Conservation (phyloP, 768 basidiomycete genomes). For the Pisolithus orientalis region DNA sequence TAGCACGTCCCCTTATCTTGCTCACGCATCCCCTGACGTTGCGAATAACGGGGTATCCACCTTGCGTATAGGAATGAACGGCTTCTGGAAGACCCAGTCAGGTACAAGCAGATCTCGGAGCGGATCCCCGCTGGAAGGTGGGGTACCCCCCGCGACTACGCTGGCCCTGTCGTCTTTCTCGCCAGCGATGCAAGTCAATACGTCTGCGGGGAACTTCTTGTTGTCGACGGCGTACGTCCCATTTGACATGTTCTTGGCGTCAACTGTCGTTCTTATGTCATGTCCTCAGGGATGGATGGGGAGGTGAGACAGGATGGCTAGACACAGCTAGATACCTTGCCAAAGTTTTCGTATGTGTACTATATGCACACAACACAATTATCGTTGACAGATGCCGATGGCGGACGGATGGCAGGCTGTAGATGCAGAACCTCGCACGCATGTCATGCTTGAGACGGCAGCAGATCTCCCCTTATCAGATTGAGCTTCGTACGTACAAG, state of each 20-base stretch:
- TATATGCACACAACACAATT: too few species aligned
- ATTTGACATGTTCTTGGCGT: background rate
- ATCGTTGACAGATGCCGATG: background rate
- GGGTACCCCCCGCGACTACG: constrained; percentile 62
- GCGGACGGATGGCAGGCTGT: background rate
- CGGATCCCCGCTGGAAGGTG: constrained; percentile 65
- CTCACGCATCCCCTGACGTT: background rate
- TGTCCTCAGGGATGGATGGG: constrained; percentile 1
- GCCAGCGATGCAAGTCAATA: constrained; percentile 61
- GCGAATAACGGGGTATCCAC: constrained; percentile 7
- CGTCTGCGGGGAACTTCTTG: constrained; percentile 59
- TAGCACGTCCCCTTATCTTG: background rate
- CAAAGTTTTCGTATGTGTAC: too few species aligned
- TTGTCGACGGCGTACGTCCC: constrained; percentile 62
- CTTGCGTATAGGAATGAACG: constrained; percentile 50
- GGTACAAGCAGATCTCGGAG: constrained; percentile 62
- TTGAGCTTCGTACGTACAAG: background rate
- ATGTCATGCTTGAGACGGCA: background rate
- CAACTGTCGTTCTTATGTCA: background rate
- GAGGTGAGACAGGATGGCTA: background rate
- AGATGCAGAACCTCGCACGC: background rate
- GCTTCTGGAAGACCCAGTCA: constrained; percentile 53
- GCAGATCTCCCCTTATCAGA: background rate
- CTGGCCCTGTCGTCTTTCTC: constrained; percentile 60
- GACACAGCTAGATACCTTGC: background rate